These are phyloP conservation scores for Rugosomyces carneus DNA, from an alignment of 1,284 basidiomycete species.

Conservation along the genomic window DNA sequence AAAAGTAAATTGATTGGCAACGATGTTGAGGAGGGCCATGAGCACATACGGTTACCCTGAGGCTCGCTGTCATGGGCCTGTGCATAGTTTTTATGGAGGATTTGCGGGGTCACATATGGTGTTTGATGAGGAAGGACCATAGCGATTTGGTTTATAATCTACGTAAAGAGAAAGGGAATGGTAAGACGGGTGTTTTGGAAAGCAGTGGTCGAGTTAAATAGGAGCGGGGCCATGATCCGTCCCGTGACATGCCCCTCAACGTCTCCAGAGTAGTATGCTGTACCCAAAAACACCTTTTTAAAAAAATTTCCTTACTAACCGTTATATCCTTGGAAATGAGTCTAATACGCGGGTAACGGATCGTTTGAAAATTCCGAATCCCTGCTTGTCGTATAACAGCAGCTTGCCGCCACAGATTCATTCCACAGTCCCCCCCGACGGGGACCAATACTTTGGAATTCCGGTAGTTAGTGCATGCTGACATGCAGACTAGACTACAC, in stretches of 20 bases:
- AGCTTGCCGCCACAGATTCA: conserved; percentile 25
- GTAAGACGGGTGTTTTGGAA: conserved; percentile 15
- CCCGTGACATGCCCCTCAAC: conserved; percentile 20
- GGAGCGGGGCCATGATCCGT: conserved; percentile 20
- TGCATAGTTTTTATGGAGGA: conserved; percentile 78
- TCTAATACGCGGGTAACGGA: conserved; percentile 7
- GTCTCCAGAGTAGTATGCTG: conserved; percentile 20
- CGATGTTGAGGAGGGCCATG: conserved; percentile 3
- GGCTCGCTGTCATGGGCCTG: conserved; percentile 62
- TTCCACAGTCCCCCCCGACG: conserved; percentile 35
- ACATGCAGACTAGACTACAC: conserved; percentile 7
- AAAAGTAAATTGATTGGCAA: conserved; percentile 10
- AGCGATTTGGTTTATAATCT: conserved; percentile 20
- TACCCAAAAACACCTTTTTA: conserved; percentile 7
- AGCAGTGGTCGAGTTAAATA: conserved; percentile 15
- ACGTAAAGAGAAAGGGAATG: conserved; percentile 10
- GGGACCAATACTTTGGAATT: conserved; percentile 15
- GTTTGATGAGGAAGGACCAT: conserved; percentile 63
- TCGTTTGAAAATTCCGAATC: conserved; percentile 7
- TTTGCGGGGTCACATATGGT: conserved; percentile 80
- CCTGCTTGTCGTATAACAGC: conserved; percentile 23
- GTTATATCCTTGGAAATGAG: conserved; percentile 5
- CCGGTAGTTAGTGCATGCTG: neutral
- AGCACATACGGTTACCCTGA: conserved; percentile 49
- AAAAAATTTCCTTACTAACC: conserved; percentile 10